Evolutionary conservation across 495 filamentous ascomycete species (phyloP).

Genomic region (Aspergillus baeticus): DNA sequence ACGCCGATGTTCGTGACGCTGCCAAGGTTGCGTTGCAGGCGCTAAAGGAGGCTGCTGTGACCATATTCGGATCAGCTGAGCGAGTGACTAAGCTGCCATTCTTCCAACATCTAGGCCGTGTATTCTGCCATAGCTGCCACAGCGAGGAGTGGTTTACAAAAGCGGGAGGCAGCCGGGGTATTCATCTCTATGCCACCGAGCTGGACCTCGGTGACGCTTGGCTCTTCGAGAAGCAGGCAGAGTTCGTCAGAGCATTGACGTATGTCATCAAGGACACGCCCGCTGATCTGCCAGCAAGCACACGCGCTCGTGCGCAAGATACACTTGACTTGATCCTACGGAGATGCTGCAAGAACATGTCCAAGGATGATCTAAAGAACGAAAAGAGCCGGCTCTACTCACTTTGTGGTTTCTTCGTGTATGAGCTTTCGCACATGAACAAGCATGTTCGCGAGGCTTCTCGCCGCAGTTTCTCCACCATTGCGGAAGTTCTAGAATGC

Average conservation of each 20-base stretch:
- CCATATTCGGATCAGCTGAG: conserved; percentile 74
- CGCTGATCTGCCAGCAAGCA: conserved; percentile 82
- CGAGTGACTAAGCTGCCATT: conserved; percentile 71
- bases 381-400: conserved; percentile 64
- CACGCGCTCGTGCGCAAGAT: conserved; percentile 73
- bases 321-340: conserved; percentile 76
- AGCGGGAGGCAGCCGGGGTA: conserved; percentile 84
- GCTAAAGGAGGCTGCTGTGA: conserved; percentile 72
- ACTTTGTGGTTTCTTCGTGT: conserved; percentile 78
- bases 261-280: conserved; percentile 99
- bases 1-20: conserved; percentile 73
- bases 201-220: conserved; percentile 80
- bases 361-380: conserved; percentile 73
- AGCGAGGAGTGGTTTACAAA: conserved; percentile 99
- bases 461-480: conserved; percentile 73
- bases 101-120: conserved; percentile 74
- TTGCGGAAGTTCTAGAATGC: conserved; percentile 70
- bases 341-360: conserved; percentile 68
- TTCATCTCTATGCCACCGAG: conserved; percentile 76
- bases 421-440: conserved; percentile 91
- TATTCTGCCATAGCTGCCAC: conserved; percentile 91
- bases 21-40: conserved; percentile 73
- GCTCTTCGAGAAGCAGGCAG: conserved; percentile 75
- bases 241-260: conserved; percentile 82
- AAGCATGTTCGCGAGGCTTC: conserved; percentile 85